phyloP scores from a whole-genome alignment of 2,329 filamentous ascomycete genomes.

The Epichloe typhina region DNA sequence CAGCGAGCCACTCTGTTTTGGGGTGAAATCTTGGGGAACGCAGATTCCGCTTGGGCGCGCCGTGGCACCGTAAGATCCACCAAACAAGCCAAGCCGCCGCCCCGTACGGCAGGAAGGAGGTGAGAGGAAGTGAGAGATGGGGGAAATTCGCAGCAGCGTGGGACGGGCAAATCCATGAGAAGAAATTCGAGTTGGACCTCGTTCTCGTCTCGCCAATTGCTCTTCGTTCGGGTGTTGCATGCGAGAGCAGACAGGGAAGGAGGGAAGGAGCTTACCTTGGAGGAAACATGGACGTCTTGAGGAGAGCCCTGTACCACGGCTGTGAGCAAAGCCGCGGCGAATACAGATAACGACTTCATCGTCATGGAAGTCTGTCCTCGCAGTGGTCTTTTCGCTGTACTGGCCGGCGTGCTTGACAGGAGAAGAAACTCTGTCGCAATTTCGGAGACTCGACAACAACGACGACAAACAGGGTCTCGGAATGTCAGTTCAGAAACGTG shows the following conservation, averaged over 20 bases:
- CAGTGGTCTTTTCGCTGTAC: neutral
- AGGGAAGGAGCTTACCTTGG: slow-evolving; percentile 1
- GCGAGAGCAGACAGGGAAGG: neutral
- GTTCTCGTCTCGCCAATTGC: neutral
- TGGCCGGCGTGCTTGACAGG: neutral
- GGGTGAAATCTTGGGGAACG: neutral
- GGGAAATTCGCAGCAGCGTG: no score
- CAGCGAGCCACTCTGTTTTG: neutral
- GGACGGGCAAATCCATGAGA: no score
- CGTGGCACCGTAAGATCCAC: neutral
- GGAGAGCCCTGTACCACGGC: slow-evolving; percentile 14
- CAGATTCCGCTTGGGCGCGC: neutral
- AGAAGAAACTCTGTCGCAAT: neutral
- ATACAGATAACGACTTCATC: slow-evolving; percentile 22
- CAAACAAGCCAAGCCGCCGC: neutral
- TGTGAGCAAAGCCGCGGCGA: slow-evolving; percentile 19
- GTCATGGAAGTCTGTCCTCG: slow-evolving; percentile 1
- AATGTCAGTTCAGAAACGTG: neutral
- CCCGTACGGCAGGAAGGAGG: neutral
- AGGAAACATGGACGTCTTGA: neutral
- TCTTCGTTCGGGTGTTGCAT: neutral
- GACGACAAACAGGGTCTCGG: neutral
- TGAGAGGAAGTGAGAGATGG: no score
- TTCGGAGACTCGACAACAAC: neutral
- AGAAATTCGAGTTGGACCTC: no score